Base-by-base conservation (phyloP, 306 rosid genomes). In the Cicer yamashitae region DNA sequence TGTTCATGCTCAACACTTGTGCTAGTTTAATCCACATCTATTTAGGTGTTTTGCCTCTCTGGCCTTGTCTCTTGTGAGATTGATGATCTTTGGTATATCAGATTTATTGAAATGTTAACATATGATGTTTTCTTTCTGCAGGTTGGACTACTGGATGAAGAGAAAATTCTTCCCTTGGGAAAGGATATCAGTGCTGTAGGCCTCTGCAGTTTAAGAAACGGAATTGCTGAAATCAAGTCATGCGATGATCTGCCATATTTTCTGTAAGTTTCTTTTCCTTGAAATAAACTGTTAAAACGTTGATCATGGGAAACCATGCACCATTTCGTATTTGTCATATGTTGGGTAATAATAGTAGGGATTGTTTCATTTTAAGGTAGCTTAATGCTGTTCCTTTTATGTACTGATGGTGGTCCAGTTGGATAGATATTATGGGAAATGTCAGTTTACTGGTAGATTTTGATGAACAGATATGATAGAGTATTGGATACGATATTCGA, bases 101-200 rank as follows among this genome's bases (percentile, higher is more conserved):
- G 3, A 30, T 60, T 46, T 83, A 12, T 52, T 60, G 79, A 71
- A 82, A 46, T 76, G 77, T 66, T 75, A 38, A 47, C 67, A 3
- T 40, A 59, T 30, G 18, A 60, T 12, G 45, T 79, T 78, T 83
- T 64, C 52, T 65, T 66, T 84, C 82, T 77, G 76, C 82, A 96
- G 99, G 90, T 90, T 51, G 99, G 93, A 40, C 72, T 96, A 37
- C 92, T 88, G n/a, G 93, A 96, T 48, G 97, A 88, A 81, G 99
- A 92, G 81, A 90, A 90, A 83, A 87, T 94, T 75, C 99, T 94
- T 66, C 92, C 96, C 1, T 59, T 90, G 84, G 99, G 97, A 77
- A 89, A 83, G 85, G 93, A 89, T 78, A 71, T 90, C 44, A 89
- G 80, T 82, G 97, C 92, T 70, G 96, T 94, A 63, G 99, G 99